These are phyloP conservation scores for Plasmodium relictum DNA, from an alignment of 169 alveolate species.

Conservation along the genomic window DNA sequence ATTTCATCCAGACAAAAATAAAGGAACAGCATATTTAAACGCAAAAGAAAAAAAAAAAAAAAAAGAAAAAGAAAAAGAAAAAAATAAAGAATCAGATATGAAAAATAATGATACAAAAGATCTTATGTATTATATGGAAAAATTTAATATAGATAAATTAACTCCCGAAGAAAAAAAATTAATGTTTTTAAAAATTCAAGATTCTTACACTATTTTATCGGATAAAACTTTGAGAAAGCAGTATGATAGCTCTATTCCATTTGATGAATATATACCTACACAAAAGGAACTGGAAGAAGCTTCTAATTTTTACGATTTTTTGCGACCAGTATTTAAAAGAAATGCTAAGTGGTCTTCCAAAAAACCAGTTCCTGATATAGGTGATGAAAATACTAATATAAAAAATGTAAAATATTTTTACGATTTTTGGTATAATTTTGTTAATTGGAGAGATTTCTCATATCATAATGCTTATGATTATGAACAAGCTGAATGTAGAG, in stretches of 20 bases:
- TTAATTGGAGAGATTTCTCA: slow-evolving; percentile 93
- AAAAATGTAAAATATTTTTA: slow-evolving; percentile 91
- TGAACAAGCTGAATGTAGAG: slow-evolving; percentile 94
- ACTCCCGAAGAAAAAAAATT: slow-evolving; percentile 80
- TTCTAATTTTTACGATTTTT: slow-evolving; percentile 85
- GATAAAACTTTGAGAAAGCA: slow-evolving; percentile 91
- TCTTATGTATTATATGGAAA: slow-evolving; percentile 75
- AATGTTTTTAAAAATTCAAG: slow-evolving; percentile 91
- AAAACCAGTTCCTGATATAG: slow-evolving; percentile 95
- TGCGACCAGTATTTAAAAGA: slow-evolving; percentile 88
- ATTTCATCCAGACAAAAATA: slow-evolving; percentile 87
- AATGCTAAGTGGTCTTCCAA: slow-evolving; percentile 91
- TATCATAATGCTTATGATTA: slow-evolving; percentile 92
- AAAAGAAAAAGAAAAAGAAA: slow-evolving; percentile 67
- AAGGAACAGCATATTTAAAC: slow-evolving; percentile 37
- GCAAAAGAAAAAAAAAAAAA: slow-evolving; percentile 76
- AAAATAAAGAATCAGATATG: slow-evolving; percentile 17
- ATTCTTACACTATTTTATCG: slow-evolving; percentile 93
- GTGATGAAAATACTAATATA: slow-evolving; percentile 89
- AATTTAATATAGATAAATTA: slow-evolving; percentile 77
- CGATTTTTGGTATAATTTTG: slow-evolving; percentile 93
- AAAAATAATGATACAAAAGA: slow-evolving; percentile 32
- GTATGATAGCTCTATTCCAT: slow-evolving; percentile 94
- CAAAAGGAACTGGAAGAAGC: slow-evolving; percentile 81
- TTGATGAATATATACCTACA: slow-evolving; percentile 95